Evolutionary conservation across 331 rosid species (phyloP), one percentile per base, ranked within the genome.

Genomic region (Pyrus hybrid): DNA sequence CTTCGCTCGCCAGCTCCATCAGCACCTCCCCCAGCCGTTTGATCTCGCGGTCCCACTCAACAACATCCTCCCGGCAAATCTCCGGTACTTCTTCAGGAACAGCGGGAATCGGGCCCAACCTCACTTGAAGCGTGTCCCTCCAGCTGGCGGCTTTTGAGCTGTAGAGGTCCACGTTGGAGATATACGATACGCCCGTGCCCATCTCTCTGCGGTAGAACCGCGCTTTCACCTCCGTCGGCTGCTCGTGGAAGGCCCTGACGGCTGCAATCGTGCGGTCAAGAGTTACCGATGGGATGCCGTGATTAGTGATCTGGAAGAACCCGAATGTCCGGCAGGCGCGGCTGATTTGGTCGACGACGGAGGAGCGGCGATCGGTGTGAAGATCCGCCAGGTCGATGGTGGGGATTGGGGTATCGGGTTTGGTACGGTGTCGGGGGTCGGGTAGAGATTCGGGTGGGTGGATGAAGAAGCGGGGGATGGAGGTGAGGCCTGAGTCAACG

Each of bases 131-230:
- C 37, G 94, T 86, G 73, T 92, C 97, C 26, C 93, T 85, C 98
- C 96, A 93, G 83, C 92, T 87, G 70, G 94, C 96, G 26, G 96
- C 96, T 32, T 87, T 85, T 3, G 97, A 87, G 32, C 68, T 73
- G 73, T 66, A 90, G 13, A 92, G 80, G 37, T 92, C 97, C 10
- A 87, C 79, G 82, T 93, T 93, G 8, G 95, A 88, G 14, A 89
- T 9, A 21, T 84, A 93, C 9, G 91, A 80, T 2, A 93, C 89
- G 2, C 91, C 95, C 1, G 72, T 49, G 8, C 63, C 82, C 8
- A 47, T 3, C 6, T 85, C 79, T 77, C 91, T 72, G 1, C 84
- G 64, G 78, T 90, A 93, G 76, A 79, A 45, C 17, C 51, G 75
- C 41, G 80, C 74, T 25, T 76, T 87, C 5, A 13, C 29, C 79